A percentile compares a stretch with the other conserved stretches of the same genome.
These are phyloP conservation scores for Aspergillus ostianus DNA, from an alignment of 495 filamentous ascomycete genomes.

Conservation along the genomic window DNA sequence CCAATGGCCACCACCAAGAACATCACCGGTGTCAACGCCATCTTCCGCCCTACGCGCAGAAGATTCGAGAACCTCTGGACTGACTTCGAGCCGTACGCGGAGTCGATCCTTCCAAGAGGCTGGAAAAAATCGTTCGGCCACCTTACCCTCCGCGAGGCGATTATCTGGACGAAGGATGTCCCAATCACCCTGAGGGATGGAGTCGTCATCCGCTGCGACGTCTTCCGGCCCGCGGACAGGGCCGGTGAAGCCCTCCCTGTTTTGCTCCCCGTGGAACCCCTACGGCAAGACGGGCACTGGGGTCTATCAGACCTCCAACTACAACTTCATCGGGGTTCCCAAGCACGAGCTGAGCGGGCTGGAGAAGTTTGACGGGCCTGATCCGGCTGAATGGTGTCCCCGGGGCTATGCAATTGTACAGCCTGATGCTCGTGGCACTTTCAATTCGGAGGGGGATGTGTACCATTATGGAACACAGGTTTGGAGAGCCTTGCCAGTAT, in stretches of 20 bases:
- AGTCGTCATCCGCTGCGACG: conserved; percentile 23
- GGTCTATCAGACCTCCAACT: conserved; percentile 9
- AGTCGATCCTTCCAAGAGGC: conserved; percentile 15
- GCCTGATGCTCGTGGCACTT: conserved; percentile 37
- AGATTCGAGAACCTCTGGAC: conserved; percentile 7
- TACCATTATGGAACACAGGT: conserved; percentile 36
- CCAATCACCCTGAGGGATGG: conserved; percentile 28
- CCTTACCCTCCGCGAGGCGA: conserved; percentile 13
- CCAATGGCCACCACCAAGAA: no score
- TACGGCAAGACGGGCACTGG: conserved; percentile 34
- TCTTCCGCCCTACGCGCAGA: no score
- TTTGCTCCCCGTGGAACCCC: conserved; percentile 30
- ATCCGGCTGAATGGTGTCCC: conserved; percentile 39
- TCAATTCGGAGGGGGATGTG: conserved; percentile 35
- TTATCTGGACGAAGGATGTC: conserved; percentile 22
- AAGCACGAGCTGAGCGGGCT: conserved; percentile 16
- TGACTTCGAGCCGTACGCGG: background rate
- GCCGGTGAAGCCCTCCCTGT: conserved; percentile 23
- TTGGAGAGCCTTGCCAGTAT: no score
- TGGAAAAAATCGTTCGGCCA: conserved; percentile 8
- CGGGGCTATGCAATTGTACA: conserved; percentile 43
- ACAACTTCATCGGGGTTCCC: conserved; percentile 20
- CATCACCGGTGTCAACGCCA: no score
- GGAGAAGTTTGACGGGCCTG: conserved; percentile 44
- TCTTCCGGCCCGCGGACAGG: conserved; percentile 26